A percentile compares a stretch with the other conserved stretches of the same genome.
Conservation (phyloP, 179 eudicot genomes). For the Amaranthus tricolor region DNA sequence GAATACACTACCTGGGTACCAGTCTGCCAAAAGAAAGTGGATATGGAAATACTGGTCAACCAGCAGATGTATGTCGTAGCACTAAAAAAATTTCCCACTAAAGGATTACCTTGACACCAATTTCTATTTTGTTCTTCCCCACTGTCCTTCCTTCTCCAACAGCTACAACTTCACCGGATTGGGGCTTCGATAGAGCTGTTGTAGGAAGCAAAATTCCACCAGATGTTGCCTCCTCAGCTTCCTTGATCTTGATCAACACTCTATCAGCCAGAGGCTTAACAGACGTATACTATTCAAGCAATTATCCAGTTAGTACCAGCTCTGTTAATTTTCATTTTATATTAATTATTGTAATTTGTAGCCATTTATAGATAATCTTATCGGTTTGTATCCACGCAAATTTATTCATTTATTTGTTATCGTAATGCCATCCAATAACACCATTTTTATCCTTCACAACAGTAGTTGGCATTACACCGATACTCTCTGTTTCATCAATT, state of each 20-base stretch:
- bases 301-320: background rate
- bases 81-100: background rate
- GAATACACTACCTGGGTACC: slow-evolving; percentile 80
- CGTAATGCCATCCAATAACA: too few relatives aligned
- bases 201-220: slow-evolving; percentile 93
- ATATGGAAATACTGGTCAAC: background rate
- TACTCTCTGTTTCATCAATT: too few relatives aligned
- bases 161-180: slow-evolving; percentile 89
- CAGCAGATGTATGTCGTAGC: background rate
- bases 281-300: slow-evolving; percentile 59
- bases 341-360: background rate
- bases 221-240: slow-evolving; percentile 67
- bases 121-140: slow-evolving; percentile 66
- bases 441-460: too few relatives aligned
- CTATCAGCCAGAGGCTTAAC: slow-evolving; percentile 87
- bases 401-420: too few relatives aligned
- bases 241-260: slow-evolving; percentile 71
- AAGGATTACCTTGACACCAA: slow-evolving; percentile 56
- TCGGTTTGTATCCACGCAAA: too few relatives aligned
- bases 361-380: too few relatives aligned
- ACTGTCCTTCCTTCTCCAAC: slow-evolving; percentile 81
- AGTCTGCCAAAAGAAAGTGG: slow-evolving; percentile 36
- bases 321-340: too few relatives aligned
- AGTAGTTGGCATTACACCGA: too few relatives aligned
- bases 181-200: slow-evolving; percentile 69